Evolutionary conservation across 2,329 filamentous ascomycete species (phyloP), one percentile per base, ranked within the genome.

Genomic region (Teratosphaeria gauchensis): DNA sequence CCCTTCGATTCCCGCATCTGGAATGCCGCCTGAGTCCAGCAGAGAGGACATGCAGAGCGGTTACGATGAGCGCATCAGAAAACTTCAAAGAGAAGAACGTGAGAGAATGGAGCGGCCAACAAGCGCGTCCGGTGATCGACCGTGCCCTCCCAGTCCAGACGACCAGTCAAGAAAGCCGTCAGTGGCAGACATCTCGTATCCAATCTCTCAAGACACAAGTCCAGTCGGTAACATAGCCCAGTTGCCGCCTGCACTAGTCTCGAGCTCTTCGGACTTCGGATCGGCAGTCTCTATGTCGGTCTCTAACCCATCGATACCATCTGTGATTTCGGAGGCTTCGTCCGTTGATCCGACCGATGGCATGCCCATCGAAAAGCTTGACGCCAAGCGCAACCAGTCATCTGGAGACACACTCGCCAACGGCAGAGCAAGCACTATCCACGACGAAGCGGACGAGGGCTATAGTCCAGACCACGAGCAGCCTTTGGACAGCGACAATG

Each of bases 301-400:
- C 8, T 80, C 77, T 9, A 77, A 79, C 58, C 78, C 78, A 11
- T 80, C 78, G 0, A 78, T 80, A 28, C 78, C 78, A 1, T 80
- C 78, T 8, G 74, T 78, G 16, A 73, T 75, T n/a, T 80, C 78
- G 1, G 76, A 76, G 42, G 73, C 72, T 42, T 79, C 78, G 0
- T 79, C 77, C 8, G 59, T 76, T 19, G 74, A 73, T 19, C 71
- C 72, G 3, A 54, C 58, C 6, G 66, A 67, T 21, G 59, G 60
- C 9, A 56, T 59, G 33, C 56, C 63, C 12, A 54, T 62, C 19
- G 64, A 66, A n/a, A 61, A 61, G 14, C 65, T 66, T 51, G 68
- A 72, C 8, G 71, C 72, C 31, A 77, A 76, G 53, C 72, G 74
- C 54, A 63, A 65, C 32, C 56, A 52, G 19, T 63, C 70, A 7